Conservation (phyloP, 148 eudicot genomes). For the Beta vulgaris region DNA sequence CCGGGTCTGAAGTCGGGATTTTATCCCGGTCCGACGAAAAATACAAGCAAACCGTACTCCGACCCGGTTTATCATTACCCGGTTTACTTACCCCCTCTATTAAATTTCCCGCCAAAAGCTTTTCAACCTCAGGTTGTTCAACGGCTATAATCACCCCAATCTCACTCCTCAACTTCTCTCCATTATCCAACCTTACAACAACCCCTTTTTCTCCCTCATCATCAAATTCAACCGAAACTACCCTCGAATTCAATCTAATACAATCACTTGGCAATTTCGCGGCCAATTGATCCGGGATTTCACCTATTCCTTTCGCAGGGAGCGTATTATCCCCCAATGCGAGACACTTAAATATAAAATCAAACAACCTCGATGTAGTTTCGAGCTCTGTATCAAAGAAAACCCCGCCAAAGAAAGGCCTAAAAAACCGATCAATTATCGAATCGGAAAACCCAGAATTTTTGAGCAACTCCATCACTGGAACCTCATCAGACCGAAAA, state of each 20-base stretch:
- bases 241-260: slow-evolving; percentile 56
- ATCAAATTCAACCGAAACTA: slow-evolving; percentile 35
- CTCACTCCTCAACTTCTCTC: slow-evolving; percentile 54
- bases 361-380: slow-evolving; percentile 78
- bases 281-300: slow-evolving; percentile 84
- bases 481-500: slow-evolving; percentile 41
- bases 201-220: slow-evolving; percentile 17
- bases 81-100: neutral
- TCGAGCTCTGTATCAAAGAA: slow-evolving; percentile 82
- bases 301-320: slow-evolving; percentile 76
- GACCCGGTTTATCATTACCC: slow-evolving; percentile 34
- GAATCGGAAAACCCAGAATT: slow-evolving; percentile 56
- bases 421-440: slow-evolving; percentile 66
- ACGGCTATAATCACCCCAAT: slow-evolving; percentile 80
- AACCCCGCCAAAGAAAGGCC: slow-evolving; percentile 93
- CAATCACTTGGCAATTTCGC: slow-evolving; percentile 53
- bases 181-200: slow-evolving; percentile 43
- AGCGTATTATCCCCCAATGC: slow-evolving; percentile 80
- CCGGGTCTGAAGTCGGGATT: slow-evolving; percentile 62
- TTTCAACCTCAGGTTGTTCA: slow-evolving; percentile 67
- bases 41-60: slow-evolving; percentile 85
- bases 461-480: slow-evolving; percentile 48
- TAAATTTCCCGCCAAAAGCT: slow-evolving; percentile 56
- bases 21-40: slow-evolving; percentile 42
- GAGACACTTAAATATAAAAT: slow-evolving; percentile 82